Evolutionary conservation across 164 flowering plant genomes (phyloP).

Genomic region (Akebia trifoliata): DNA sequence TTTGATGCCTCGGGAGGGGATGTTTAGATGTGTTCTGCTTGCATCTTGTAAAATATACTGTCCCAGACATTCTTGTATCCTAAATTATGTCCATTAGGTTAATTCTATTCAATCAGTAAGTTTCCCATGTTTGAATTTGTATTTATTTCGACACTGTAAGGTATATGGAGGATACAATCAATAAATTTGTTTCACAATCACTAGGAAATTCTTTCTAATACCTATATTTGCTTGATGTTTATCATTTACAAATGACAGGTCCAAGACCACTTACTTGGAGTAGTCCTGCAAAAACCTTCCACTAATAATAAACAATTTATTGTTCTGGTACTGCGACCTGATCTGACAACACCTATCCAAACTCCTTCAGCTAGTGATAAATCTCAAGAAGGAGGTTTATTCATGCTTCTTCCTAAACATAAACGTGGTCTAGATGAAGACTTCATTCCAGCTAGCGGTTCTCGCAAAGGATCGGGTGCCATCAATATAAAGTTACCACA

Average conservation of each 20-base stretch:
- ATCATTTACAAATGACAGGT: slow-evolving; percentile 41
- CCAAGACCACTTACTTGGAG: slow-evolving; percentile 88
- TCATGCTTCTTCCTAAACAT: slow-evolving; percentile 55
- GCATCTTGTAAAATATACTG: too few relatives aligned
- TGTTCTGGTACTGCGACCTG: slow-evolving; percentile 71
- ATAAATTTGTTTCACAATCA: neutral
- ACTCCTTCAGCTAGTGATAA: slow-evolving; percentile 27
- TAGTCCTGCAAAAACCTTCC: slow-evolving; percentile 63
- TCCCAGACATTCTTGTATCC: too few relatives aligned
- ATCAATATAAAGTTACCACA: slow-evolving; percentile 71
- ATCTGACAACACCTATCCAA: slow-evolving; percentile 33
- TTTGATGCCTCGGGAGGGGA: too few relatives aligned
- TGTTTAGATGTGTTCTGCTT: too few relatives aligned
- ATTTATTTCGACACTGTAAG: neutral
- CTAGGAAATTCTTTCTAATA: neutral
- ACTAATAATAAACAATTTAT: slow-evolving; percentile 51
- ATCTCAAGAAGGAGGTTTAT: slow-evolving; percentile 37
- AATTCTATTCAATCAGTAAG: too few relatives aligned
- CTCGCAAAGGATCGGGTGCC: slow-evolving; percentile 68
- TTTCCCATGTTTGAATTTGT: neutral
- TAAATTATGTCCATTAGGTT: too few relatives aligned
- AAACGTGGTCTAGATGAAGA: slow-evolving; percentile 67
- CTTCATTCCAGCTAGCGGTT: slow-evolving; percentile 34
- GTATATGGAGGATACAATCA: neutral
- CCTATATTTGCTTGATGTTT: slow-evolving; percentile 6